Conservation (phyloP, 306 rosid species). For the Leucaena leucocephala region DNA sequence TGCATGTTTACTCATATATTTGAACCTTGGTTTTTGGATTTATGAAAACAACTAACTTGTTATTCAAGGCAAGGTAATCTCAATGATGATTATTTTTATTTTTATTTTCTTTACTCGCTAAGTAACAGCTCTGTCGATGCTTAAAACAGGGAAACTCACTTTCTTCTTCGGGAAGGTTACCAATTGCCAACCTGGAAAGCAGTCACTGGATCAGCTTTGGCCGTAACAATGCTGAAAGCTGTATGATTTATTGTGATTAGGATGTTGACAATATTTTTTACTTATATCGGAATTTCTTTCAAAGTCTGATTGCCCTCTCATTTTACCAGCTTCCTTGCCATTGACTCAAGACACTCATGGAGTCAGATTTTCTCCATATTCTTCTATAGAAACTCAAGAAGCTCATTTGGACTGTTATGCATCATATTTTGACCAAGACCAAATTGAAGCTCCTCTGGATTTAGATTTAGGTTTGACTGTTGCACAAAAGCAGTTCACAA, state of each 20-base stretch:
- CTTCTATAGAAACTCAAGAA: conserved; percentile 47
- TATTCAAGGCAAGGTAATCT: conserved; percentile 5
- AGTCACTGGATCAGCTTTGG: conserved; percentile 49
- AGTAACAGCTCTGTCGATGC: conserved; percentile 27
- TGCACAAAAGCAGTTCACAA: conserved; percentile 69
- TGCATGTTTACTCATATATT: conserved; percentile 19
- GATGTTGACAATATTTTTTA: conserved; percentile 24
- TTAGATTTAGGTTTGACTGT: conserved; percentile 56
- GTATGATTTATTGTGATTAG: conserved; percentile 48
- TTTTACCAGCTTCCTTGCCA: conserved; percentile 55
- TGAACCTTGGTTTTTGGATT: conserved; percentile 18
- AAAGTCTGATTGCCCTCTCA: conserved; percentile 42
- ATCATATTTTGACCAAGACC: conserved; percentile 52
- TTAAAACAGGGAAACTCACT: conserved; percentile 57
- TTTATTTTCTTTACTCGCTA: neutral
- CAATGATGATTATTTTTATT: conserved; percentile 15
- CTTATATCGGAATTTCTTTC: conserved; percentile 27
- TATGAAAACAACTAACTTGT: conserved; percentile 10
- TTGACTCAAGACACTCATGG: conserved; percentile 42
- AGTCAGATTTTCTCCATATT: conserved; percentile 45
- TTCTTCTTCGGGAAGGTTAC: conserved; percentile 43
- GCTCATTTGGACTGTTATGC: conserved; percentile 45
- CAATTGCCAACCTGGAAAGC: conserved; percentile 49
- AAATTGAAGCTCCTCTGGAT: conserved; percentile 48
- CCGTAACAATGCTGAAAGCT: conserved; percentile 44